Evolutionary conservation across 2,329 filamentous ascomycete species (phyloP), one percentile per base, ranked within the genome.

Genomic region (Pseudodiploospora longispora): DNA sequence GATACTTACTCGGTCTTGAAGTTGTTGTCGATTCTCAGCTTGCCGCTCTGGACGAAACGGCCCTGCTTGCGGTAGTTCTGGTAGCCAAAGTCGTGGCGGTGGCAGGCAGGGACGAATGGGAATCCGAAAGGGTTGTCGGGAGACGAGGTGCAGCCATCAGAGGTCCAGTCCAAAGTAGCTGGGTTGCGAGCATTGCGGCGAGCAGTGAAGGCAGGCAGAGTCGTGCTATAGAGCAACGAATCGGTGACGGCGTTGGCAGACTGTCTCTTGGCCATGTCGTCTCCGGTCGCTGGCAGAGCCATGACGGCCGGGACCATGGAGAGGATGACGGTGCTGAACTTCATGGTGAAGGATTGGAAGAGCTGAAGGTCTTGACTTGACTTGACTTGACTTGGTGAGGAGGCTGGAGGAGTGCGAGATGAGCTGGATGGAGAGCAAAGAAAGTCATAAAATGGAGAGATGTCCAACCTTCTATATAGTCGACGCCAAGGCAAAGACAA

Each of bases 21-120:
- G n/a, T 73, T 70, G 39, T 58, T 52, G 41, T 79, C 75, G 36
- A 79, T 71, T 4, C 49, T 57, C n/a, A 55, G 42, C 53, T 71
- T 72, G 42, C 56, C 60, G 6, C 49, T 56, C 6, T 60, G 56
- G 3, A 63, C 69, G 55, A 78, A 75, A 3, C 75, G 67, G 2
- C 42, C 57, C 52, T 78, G 74, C 2, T 42, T 45, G 41, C 72
- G 71, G 55, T 68, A 78, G 59, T 80, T 79, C 12, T 66, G 60
- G 55, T 75, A 75, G 2, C 74, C 74, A 55, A 79, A 79, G 52
- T 79, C 76, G 47, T 80, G 75, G 6, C 76, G 71, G 47, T 72
- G 58, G 61, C 74, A 76, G 9, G 64, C 67, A 0, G 63, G 65
- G 3, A 58, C 27, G 34, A 71, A 74, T 8, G 66, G 59, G 52